Base-by-base conservation (phyloP, 306 rosid species). In the Sphenostylis stenocarpa region DNA sequence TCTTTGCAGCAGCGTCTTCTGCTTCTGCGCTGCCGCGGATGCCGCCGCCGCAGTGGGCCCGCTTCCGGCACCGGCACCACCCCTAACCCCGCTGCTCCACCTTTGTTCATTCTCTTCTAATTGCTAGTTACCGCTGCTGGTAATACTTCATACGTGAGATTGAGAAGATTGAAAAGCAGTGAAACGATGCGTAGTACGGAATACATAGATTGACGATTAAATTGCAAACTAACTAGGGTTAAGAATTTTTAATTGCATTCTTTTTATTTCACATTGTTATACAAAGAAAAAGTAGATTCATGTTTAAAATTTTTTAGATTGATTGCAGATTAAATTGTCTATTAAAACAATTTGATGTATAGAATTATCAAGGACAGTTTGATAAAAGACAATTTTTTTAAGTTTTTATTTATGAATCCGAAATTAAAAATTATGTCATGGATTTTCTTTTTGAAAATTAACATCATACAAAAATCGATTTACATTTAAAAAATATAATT, bases 1-100 rank as follows among this genome's bases (percentile, higher is more conserved):
- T 78, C 83, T 86, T 29, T 87, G 91, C 78, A 92, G 56, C 84
- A 90, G 63, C 1, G 87, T 84, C 88, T 94, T 94, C 85, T 94
- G 98, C 87, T 87, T 94, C 86, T 94, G 97, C 51, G 96, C 85
- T 15, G 88, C 88, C 0, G 86, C 78, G 0, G 86, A 81, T 0
- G 88, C 87, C 0, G 88, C 91, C 0, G 87, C 88, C 0, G 91
- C 85, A 0, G 91, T 87, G n/a, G 88, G 91, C 15, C 91, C 91
- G n/a, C 85, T 77, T 58, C 87, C 85, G 7, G 70, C 74, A 58
- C 74, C 58, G n/a, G 83, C 41, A 0, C 87, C 62, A 1, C 86
- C 6, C 82, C 88, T 29, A 79, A 49, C 16, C 72, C 83, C 45
- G 78, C 83, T 45, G 49, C 48, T 47, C 82, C 86, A 26, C 88